These are phyloP conservation scores for Fusarium coffeatum DNA, from an alignment of 2,329 filamentous ascomycete species.

Conservation along the genomic window DNA sequence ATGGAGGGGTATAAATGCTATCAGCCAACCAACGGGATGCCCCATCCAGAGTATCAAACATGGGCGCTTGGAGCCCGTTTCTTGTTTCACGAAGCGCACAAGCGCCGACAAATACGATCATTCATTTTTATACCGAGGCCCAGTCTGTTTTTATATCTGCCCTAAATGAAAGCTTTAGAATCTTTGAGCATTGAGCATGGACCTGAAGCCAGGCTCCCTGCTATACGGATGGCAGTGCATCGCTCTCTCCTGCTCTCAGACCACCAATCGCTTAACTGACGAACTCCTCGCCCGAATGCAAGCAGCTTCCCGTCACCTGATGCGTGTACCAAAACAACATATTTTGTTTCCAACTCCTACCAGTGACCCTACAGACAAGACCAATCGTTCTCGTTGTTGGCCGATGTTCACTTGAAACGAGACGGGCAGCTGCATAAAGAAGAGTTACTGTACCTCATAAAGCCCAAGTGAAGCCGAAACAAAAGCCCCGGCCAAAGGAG, in stretches of 20 bases:
- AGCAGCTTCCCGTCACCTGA: slow-evolving; percentile 1
- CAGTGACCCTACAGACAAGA: neutral
- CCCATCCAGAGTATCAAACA: slow-evolving; percentile 37
- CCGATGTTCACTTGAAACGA: slow-evolving; percentile 23
- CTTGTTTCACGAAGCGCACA: slow-evolving; percentile 45
- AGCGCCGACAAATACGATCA: slow-evolving; percentile 24
- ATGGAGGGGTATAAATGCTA: slow-evolving; percentile 7
- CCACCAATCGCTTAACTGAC: neutral
- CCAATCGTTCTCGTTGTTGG: slow-evolving; percentile 11
- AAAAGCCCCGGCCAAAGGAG: slow-evolving; percentile 11
- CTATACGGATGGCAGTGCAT: neutral
- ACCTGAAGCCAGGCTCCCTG: neutral
- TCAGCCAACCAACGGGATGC: slow-evolving; percentile 35
- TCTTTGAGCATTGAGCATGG: neutral
- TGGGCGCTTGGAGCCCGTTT: slow-evolving; percentile 25
- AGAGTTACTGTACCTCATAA: neutral
- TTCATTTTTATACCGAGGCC: neutral
- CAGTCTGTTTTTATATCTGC: neutral
- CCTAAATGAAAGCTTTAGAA: neutral
- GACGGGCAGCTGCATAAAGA: slow-evolving; percentile 24
- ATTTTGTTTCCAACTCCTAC: slow-evolving; percentile 1
- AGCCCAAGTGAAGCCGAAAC: slow-evolving; percentile 28
- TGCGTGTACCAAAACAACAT: neutral
- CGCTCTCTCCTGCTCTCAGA: neutral
- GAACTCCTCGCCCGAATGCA: neutral